Evolutionary conservation across 1,139 yeast species (phyloP).

Genomic region (Candida dubliniensis): DNA sequence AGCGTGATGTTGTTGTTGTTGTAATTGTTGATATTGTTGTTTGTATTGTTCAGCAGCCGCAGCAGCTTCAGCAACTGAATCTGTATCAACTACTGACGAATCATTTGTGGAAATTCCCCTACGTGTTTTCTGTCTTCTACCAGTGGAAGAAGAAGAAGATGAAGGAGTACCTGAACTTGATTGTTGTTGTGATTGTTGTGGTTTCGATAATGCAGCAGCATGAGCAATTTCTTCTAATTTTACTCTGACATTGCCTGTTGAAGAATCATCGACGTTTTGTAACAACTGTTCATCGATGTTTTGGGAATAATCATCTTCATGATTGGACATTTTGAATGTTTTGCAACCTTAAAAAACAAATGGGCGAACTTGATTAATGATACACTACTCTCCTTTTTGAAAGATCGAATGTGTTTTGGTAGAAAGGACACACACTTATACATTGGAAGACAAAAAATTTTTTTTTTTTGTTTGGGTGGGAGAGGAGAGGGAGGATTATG

Average conservation of each 20-base stretch:
- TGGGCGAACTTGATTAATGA: constrained; percentile 4
- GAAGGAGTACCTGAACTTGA: constrained; percentile 1
- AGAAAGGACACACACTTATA: constrained; percentile 10
- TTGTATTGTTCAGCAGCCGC: constrained; percentile 8
- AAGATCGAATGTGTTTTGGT: constrained; percentile 8
- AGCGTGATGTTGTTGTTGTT: constrained; percentile 17
- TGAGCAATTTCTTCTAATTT: constrained; percentile 37
- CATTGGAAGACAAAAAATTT: neutral
- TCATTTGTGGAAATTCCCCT: neutral
- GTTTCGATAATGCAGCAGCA: constrained; percentile 15
- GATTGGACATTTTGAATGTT: constrained; percentile 22
- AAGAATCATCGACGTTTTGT: constrained; percentile 26
- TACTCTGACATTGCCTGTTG: constrained; percentile 16
- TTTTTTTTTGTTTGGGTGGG: constrained; percentile 1
- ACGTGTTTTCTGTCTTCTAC: constrained; percentile 2
- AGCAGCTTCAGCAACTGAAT: constrained; percentile 1
- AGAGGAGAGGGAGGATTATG: too few relatives aligned
- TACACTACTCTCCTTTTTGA: constrained; percentile 10
- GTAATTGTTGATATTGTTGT: constrained; percentile 16
- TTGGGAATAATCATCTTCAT: constrained; percentile 36
- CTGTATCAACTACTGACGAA: constrained; percentile 4
- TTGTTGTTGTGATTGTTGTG: constrained; percentile 7
- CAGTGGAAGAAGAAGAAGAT: neutral
- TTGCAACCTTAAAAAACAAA: constrained; percentile 10
- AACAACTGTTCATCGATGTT: constrained; percentile 50